phyloP scores from a whole-genome alignment of 2,329 filamentous ascomycete genomes.

The Zopfia rhizophila region DNA sequence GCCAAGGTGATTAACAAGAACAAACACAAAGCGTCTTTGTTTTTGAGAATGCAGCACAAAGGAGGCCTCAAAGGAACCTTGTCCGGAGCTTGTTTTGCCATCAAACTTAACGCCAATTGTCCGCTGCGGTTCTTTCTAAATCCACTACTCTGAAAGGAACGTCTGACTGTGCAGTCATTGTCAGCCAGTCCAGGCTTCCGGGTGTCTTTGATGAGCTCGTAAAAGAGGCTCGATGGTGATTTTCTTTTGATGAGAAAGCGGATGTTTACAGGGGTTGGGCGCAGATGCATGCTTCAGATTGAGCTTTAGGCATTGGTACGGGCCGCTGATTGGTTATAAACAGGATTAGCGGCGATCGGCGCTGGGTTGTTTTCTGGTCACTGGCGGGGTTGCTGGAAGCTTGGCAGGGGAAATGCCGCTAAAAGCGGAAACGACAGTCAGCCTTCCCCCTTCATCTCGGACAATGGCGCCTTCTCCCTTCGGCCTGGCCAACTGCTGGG shows the following conservation, averaged over 20 bases:
- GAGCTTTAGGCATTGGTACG: conserved; percentile 1
- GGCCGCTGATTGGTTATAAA: conserved; percentile 5
- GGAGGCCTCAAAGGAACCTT: too few species aligned
- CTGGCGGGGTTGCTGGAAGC: conserved; percentile 11
- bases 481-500: conserved; percentile 12
- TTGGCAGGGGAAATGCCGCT: conserved; percentile 13
- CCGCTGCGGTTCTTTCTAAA: conserved; percentile 1
- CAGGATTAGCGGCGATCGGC: too few species aligned
- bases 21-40: too few species aligned
- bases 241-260: conserved; percentile 13
- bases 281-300: conserved; percentile 13
- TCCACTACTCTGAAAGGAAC: too few species aligned
- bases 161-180: conserved; percentile 2
- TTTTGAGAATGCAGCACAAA: conserved; percentile 4
- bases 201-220: conserved; percentile 11
- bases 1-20: too few species aligned
- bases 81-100: neutral
- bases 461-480: conserved; percentile 9
- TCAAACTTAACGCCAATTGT: conserved; percentile 5
- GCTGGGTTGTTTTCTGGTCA: conserved; percentile 1
- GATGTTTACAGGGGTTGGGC: conserved; percentile 7
- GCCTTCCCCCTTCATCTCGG: conserved; percentile 16
- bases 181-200: neutral
- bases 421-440: conserved; percentile 9
- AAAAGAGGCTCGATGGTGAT: neutral